Evolutionary conservation across 1,139 yeast genomes (phyloP), one percentile per base, ranked within the genome.

Genomic region (Debaryomycetaceae sp.): DNA sequence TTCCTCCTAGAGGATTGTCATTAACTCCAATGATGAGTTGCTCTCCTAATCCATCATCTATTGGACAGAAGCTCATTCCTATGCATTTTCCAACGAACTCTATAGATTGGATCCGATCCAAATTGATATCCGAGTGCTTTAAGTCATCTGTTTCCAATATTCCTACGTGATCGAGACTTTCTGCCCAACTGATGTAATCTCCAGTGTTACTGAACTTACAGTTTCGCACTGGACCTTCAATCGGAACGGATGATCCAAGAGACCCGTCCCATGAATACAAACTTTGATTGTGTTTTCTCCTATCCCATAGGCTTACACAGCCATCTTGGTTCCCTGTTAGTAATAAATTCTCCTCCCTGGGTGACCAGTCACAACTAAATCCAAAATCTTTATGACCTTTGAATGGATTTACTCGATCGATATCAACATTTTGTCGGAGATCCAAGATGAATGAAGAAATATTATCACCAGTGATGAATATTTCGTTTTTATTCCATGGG

Each of bases 241-340:
- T 27, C 24, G 41, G 34, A 24, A 41, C 38, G 20, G 45, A 24
- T 11, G 51, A 49, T 0, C 77, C 77, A 6, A 72, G 49, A 3
- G 72, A 60, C 3, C 80, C 70, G 45, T 63, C 65, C 68, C 71
- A 66, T 24, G 67, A 55, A 49, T 56, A 59, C 11, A 69, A 41
- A 27, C 71, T 61, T 24, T 54, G 42, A 2, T 57, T 48, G 6
- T 66, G 52, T 41, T 57, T 59, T 35, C 77, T 57, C 45, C 78
- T 61, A 57, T 81, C 87, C 73, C 80, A 80, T 7, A 81, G 51
- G 42, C 79, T 64, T 9, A 81, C 75, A 7, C 83, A 73, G 4
- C 83, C 76, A 57, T 82, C 87, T 57, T 82, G 87, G 53, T 76
- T 79, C 4, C 87, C 87, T 0, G 85, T 75, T 7, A 80, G 72